Evolutionary conservation across 176 grass and related monocot species (phyloP), one percentile per base, ranked within the genome.

Genomic region (Ampelocalamus luodianensis): DNA sequence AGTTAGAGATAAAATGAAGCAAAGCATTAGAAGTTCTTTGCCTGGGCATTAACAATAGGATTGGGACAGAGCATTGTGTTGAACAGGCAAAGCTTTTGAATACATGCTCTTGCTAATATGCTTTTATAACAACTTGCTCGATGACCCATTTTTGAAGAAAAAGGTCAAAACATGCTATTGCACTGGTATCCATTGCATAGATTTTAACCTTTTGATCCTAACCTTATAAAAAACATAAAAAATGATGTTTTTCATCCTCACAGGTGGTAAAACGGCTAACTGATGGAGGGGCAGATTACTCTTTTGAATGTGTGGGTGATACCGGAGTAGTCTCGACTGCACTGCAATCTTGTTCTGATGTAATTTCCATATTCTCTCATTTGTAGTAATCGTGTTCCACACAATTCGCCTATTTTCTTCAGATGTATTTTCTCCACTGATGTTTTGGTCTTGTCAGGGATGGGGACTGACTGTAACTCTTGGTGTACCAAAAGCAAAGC

Each of bases 241-340:
- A 11, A 29, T 42, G 23, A 16, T 24, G 12, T 48, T 82, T 4
- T 89, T 68, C 81, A 42, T 74, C 77, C 26, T 80, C 86, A 24
- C 91, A 95, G 91, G 86, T 92, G 32, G 88, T 98, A 32, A 93
- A 90, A 54, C 77, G 56, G 60, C 74, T 98, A 32, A 98, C 96
- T 63, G 89, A 98, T 90, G 93, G 96, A 80, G 96, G 96, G 12
- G 91, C 93, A 87, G 93, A 98, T 81, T 98, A 90, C 65, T 92
- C 93, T 85, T 98, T 98, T 82, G 93, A 98, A 83, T 98, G 96
- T 80, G 91, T 98, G 61, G 96, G 93, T 77, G 93, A 95, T 82
- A 93, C 95, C 6, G 82, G 83, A 87, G 29, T 95, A 76, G 93
- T 98, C 24, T 93, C 87, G 23, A 93, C 91, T 65, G 95, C 95